Percentiles rank a stretch among this genome's conserved stretches.
Evolutionary conservation across 352 stramenopile species (phyloP).

Genomic region (Phytophthora ramorum): DNA sequence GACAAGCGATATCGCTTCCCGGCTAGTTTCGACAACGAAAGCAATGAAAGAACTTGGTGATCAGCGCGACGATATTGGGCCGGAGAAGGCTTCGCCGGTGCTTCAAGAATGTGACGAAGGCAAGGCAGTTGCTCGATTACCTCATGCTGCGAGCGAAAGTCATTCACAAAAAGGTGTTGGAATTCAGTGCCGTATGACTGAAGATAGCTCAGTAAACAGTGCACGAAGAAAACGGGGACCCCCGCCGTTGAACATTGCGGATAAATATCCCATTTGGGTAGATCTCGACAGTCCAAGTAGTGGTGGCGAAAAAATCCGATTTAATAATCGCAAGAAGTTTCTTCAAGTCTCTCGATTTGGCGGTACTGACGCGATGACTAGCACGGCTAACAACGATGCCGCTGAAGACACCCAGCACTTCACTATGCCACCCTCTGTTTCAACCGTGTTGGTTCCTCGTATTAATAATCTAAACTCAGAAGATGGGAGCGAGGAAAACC

Average conservation of each 20-base stretch:
- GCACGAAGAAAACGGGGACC: slow-evolving; percentile 9
- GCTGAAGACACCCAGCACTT: neutral
- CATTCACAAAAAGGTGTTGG: slow-evolving; percentile 9
- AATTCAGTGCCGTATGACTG: slow-evolving; percentile 24
- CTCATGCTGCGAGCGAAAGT: neutral
- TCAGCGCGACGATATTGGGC: slow-evolving; percentile 8
- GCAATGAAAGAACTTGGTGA: neutral
- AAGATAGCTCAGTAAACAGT: slow-evolving; percentile 5
- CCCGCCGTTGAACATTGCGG: slow-evolving; percentile 25
- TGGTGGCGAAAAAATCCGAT: neutral
- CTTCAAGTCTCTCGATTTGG: slow-evolving; percentile 44
- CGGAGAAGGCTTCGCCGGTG: slow-evolving; percentile 25
- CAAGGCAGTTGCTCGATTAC: neutral
- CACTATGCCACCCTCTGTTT: neutral
- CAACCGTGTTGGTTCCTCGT: neutral
- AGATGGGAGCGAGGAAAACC: slow-evolving; percentile 24
- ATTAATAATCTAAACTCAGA: slow-evolving; percentile 5
- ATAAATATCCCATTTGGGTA: slow-evolving; percentile 48
- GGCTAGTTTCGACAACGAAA: neutral
- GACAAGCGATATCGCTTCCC: slow-evolving; percentile 6
- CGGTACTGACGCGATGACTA: neutral
- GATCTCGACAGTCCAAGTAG: slow-evolving; percentile 28
- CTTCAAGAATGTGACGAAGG: slow-evolving; percentile 3
- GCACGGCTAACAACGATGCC: slow-evolving; percentile 12
- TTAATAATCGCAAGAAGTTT: slow-evolving; percentile 35